phyloP scores from a whole-genome alignment of 2,329 filamentous ascomycete species.

The Ophiosphaerella korrae region DNA sequence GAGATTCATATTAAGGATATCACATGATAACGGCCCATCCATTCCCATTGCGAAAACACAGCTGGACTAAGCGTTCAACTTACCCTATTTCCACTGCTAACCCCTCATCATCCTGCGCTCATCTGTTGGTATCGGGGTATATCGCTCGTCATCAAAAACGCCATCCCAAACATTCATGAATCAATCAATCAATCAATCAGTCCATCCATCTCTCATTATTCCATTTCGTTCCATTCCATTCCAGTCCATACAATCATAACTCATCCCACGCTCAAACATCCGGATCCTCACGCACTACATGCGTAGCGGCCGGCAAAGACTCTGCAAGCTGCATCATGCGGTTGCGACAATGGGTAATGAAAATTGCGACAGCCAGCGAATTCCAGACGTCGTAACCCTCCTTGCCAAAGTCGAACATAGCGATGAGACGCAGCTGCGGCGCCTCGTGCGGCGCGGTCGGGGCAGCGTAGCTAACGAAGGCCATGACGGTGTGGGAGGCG shows the following conservation, averaged over 20 bases:
- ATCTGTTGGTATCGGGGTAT: not conserved
- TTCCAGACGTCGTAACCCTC: constrained; percentile 65
- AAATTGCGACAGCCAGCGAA: constrained; percentile 61
- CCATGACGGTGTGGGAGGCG: constrained; percentile 59
- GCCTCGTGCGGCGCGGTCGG: constrained; percentile 32
- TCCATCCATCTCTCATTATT: not conserved
- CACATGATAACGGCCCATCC: no score
- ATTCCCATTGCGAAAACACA: no score
- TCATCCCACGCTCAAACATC: constrained; percentile 27
- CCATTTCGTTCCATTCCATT: not conserved
- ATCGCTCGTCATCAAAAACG: not conserved
- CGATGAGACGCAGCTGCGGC: constrained; percentile 50
- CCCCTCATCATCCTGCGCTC: no score
- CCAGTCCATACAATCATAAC: not conserved
- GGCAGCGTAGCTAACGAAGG: constrained; percentile 57
- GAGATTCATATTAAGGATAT: no score
- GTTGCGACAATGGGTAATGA: constrained; percentile 59
- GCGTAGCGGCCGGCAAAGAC: constrained; percentile 27
- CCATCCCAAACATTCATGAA: not conserved
- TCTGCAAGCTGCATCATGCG: constrained; percentile 54
- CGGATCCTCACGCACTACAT: constrained; percentile 29
- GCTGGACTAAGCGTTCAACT: no score
- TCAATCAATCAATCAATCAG: not conserved
- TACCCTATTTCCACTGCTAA: no score
- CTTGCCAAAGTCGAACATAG: constrained; percentile 60